Conservation (phyloP, 2,329 filamentous ascomycete species). For the Talaromyces sp. region DNA sequence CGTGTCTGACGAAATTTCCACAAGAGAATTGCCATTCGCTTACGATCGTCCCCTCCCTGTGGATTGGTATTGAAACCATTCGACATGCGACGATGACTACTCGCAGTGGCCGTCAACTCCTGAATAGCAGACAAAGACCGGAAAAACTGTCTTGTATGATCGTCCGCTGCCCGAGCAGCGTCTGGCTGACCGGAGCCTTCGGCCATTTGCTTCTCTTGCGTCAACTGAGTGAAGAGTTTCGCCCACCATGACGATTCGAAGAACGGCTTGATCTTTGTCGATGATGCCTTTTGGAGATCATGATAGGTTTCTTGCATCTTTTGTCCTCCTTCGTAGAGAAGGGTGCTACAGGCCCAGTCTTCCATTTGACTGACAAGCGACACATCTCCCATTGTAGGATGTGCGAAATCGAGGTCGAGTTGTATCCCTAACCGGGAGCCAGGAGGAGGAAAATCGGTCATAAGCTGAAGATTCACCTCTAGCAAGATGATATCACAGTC, state of each 20-base stretch:
- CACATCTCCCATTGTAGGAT: conserved; percentile 29
- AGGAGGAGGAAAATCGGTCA: conserved; percentile 40
- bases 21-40: conserved; percentile 40
- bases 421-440: conserved; percentile 40
- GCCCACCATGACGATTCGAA: conserved; percentile 46
- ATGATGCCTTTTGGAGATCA: conserved; percentile 30
- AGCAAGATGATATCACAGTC: conserved; percentile 42
- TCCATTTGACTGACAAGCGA: conserved; percentile 32
- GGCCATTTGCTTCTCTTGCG: conserved; percentile 35
- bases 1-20: conserved; percentile 46
- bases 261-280: conserved; percentile 38
- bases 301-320: conserved; percentile 29
- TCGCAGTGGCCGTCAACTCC: conserved; percentile 37
- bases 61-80: conserved; percentile 24
- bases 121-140: conserved; percentile 42
- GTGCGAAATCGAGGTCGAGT: conserved; percentile 38
- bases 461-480: conserved; percentile 40
- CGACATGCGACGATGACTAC: conserved; percentile 24
- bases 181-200: conserved; percentile 32
- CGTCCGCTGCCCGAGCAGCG: conserved; percentile 28
- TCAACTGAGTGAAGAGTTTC: conserved; percentile 38
- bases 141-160: conserved; percentile 34
- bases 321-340: conserved; percentile 37
- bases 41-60: conserved; percentile 23
- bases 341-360: conserved; percentile 41